Evolutionary conservation across 306 rosid species (phyloP), one percentile per base, ranked within the genome.

Genomic region (Prunus mume): DNA sequence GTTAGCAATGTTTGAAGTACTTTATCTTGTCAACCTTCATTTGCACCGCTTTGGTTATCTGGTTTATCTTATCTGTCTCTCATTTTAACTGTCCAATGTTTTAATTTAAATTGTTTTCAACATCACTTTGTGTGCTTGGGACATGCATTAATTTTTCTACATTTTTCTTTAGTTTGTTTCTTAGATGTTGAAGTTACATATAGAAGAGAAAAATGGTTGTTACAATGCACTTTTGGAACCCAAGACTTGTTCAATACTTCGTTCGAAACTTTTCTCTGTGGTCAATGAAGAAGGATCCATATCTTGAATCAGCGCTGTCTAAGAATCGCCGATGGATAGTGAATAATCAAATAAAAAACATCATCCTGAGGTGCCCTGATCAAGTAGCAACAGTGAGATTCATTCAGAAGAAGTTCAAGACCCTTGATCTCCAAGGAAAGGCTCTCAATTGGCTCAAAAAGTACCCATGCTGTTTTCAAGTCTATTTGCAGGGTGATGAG

Each of bases 211-310:
- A 38, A 38, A 74, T 76, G 81, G 64, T 43, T 43, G 22, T 22
- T 34, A n/a, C 28, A 62, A 45, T 80, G 72, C 58, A 73, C 54
- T 34, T 64, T 34, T 58, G 61, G 12, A 67, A 64, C 24, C 73
- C 68, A 28, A 45, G 24, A 69, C 34, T 75, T 6, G 61, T 76
- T 41, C 83, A 54, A 65, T 46, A 34, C 64, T 34, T 80, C 27
- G 22, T 67, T 13, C 86, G 91, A 64, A 80, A 79, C 71, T 85
- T 86, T 46, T 89, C 91, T 34, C 81, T 88, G 3, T 89, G 98
- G 98, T 88, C 97, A 19, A 89, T 89, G 97, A 94, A 89, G 85
- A 94, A 94, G 85, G 98, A 90, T 30, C 87, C 95, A 0, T 91
- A 88, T 69, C 91, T 94, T n/a, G 96, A 89, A 81, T 87, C 82